Percentiles rank a stretch among this genome's conserved stretches.
phyloP scores from a whole-genome alignment of 2,329 filamentous ascomycete species.

The Lachnellula occidentalis region DNA sequence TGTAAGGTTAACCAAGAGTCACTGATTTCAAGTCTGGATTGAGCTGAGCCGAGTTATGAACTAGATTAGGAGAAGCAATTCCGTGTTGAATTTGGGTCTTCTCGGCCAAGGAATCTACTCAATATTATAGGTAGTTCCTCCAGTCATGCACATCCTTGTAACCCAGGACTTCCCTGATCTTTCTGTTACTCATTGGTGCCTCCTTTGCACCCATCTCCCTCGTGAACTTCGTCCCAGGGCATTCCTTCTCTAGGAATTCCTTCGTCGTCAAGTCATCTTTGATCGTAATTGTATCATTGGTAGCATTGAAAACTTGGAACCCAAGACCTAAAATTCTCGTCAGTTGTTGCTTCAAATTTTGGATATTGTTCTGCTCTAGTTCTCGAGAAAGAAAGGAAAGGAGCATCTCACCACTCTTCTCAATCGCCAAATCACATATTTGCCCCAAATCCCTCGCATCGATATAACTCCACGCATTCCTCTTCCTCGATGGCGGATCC shows the following conservation, averaged over 20 bases:
- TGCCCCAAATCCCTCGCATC: constrained; percentile 57
- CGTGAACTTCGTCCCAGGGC: constrained; percentile 45
- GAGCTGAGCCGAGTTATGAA: too few species aligned
- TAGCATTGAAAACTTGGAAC: constrained; percentile 60
- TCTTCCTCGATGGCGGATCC: constrained; percentile 45
- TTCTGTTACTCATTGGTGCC: constrained; percentile 55
- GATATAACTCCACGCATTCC: constrained; percentile 59
- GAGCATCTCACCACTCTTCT: constrained; percentile 33
- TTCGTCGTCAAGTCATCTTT: constrained; percentile 39
- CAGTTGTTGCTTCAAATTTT: neutral
- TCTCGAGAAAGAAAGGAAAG: neutral
- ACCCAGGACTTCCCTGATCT: constrained; percentile 52
- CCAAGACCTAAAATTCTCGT: constrained; percentile 40
- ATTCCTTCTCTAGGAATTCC: constrained; percentile 45
- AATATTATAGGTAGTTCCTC: constrained; percentile 25
- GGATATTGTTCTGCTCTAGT: neutral
- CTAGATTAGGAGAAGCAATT: too few species aligned
- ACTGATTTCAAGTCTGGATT: too few species aligned
- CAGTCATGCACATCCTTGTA: constrained; percentile 55
- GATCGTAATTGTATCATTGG: constrained; percentile 56
- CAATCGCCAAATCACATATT: constrained; percentile 51
- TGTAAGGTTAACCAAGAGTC: too few species aligned
- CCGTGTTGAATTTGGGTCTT: too few species aligned
- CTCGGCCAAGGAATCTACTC: too few species aligned
- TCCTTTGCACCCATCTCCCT: constrained; percentile 53